Evolutionary conservation across 2,329 filamentous ascomycete species (phyloP).

Genomic region (Leptodontidium sp.): DNA sequence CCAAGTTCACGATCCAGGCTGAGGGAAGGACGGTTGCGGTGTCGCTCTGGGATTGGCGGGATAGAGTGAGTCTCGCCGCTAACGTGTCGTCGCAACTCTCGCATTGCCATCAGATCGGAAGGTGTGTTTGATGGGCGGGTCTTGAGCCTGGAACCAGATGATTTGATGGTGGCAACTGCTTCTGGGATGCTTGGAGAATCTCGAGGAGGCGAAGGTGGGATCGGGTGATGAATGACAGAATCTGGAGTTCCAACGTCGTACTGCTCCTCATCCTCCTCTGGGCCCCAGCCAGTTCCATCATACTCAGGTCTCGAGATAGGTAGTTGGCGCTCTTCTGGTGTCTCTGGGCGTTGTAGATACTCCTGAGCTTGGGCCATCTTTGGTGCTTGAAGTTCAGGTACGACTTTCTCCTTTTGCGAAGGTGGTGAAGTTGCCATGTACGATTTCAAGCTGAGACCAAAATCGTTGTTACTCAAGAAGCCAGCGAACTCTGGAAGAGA

Average conservation of each 20-base stretch:
- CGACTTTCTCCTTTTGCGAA: constrained; percentile 37
- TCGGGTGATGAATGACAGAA: constrained; percentile 85
- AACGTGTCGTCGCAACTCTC: constrained; percentile 83
- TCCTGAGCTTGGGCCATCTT: constrained; percentile 42
- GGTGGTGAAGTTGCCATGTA: constrained; percentile 59
- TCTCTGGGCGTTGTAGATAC: constrained; percentile 39
- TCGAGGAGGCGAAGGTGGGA: constrained; percentile 49
- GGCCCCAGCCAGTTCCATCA: constrained; percentile 68
- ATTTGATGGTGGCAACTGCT: constrained; percentile 86
- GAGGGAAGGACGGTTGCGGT: constrained; percentile 62
- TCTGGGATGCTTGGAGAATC: constrained; percentile 76
- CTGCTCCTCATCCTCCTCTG: constrained; percentile 56
- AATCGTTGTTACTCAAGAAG: constrained; percentile 58
- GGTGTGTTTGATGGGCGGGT: constrained; percentile 88
- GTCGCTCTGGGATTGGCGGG: constrained; percentile 68
- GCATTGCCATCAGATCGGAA: constrained; percentile 84
- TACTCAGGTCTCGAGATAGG: constrained; percentile 67
- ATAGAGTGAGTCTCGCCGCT: constrained; percentile 74
- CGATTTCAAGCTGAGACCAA: constrained; percentile 61
- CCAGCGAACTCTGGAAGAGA: constrained; percentile 57
- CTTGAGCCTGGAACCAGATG: constrained; percentile 85
- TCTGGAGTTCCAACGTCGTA: constrained; percentile 78
- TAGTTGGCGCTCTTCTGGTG: constrained; percentile 42
- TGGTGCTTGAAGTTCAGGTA: constrained; percentile 28
- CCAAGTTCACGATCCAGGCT: constrained; percentile 51